Evolutionary conservation across 129 eudicot genomes (phyloP).

Genomic region (Arctium lappa): DNA sequence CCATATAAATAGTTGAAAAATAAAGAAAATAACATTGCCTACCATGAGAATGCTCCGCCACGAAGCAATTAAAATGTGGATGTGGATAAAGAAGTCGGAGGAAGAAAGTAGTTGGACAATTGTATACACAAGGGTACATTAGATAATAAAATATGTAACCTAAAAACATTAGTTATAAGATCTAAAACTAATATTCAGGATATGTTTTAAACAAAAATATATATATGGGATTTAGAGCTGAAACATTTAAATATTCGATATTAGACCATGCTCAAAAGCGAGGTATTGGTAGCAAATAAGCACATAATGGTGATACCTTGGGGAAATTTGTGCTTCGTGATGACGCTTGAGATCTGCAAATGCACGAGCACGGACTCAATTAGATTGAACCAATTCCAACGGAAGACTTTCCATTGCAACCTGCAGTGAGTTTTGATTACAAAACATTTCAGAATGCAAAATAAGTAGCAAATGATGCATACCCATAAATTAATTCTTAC

Average conservation of each 20-base stretch:
- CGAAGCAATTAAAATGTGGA: neutral
- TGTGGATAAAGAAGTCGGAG: neutral
- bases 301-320: neutral
- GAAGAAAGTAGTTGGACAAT: neutral
- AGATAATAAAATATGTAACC: neutral
- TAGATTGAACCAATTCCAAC: slow-evolving; percentile 60
- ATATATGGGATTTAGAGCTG: neutral
- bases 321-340: neutral
- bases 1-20: neutral
- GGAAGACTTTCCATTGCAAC: slow-evolving; percentile 79
- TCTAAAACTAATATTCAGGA: neutral
- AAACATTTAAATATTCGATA: neutral
- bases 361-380: slow-evolving; percentile 19
- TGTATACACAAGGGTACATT: neutral
- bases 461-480: neutral
- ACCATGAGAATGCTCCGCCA: neutral
- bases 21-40: neutral
- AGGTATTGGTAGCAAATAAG: neutral
- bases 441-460: neutral
- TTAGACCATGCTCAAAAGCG: neutral
- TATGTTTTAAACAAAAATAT: too few species aligned
- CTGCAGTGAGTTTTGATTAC: slow-evolving; percentile 30
- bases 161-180: neutral
- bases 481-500: slow-evolving; percentile 29
- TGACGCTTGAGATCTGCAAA: neutral